These are phyloP conservation scores for Myrmaecium sp. DNA, from an alignment of 2,329 filamentous ascomycete species.

Conservation along the genomic window DNA sequence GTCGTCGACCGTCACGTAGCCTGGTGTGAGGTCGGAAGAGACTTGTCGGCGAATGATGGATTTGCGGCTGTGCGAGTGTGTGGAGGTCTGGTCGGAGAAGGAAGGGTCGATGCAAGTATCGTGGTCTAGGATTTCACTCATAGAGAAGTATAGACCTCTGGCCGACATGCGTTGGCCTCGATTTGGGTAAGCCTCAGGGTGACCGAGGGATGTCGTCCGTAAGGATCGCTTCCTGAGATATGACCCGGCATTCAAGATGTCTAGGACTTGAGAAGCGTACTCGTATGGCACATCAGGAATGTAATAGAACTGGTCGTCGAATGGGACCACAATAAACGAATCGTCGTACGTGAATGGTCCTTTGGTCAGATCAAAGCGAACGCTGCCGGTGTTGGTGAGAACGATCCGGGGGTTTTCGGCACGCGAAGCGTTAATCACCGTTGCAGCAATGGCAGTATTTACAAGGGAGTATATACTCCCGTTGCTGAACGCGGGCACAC, in stretches of 20 bases:
- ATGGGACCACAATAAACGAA: conserved; percentile 39
- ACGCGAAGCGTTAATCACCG: conserved; percentile 37
- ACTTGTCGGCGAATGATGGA: conserved; percentile 34
- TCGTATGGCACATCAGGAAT: conserved; percentile 35
- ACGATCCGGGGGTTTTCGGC: conserved; percentile 36
- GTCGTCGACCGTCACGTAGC: conserved; percentile 39
- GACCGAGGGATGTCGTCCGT: conserved; percentile 18
- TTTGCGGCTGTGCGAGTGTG: conserved; percentile 17
- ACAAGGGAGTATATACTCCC: conserved; percentile 40
- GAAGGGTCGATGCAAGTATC: conserved; percentile 35
- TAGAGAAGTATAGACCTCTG: too few species aligned
- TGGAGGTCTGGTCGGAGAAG: conserved; percentile 12
- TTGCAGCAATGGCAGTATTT: conserved; percentile 31
- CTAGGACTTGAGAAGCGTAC: conserved; percentile 24
- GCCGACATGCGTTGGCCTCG: too few species aligned
- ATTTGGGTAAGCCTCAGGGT: conserved; percentile 10
- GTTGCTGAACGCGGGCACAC: conserved; percentile 34
- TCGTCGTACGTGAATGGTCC: conserved; percentile 43
- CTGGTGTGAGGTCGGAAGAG: conserved; percentile 22
- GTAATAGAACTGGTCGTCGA: conserved; percentile 36
- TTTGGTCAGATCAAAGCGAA: conserved; percentile 46
- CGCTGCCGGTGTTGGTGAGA: conserved; percentile 42
- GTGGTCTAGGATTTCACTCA: conserved; percentile 19
- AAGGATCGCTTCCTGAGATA: conserved; percentile 20
- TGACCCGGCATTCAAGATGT: conserved; percentile 27